Conservation (phyloP, 805 yeast species). For the Soucietia sequanensis region DNA sequence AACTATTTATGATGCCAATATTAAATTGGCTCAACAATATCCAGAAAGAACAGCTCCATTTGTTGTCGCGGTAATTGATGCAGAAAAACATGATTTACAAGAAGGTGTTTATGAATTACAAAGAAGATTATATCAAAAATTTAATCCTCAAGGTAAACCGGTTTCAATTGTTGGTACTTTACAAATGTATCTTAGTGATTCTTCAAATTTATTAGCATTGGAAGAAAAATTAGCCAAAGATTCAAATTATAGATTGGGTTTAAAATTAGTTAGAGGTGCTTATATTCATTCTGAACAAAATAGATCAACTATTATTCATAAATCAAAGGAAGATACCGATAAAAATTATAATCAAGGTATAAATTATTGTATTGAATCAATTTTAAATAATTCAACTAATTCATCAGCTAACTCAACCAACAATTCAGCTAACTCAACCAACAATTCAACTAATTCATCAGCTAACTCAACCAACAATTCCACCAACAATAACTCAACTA, state of each 20-base stretch:
- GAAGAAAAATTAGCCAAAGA: conserved; percentile 67
- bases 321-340: conserved; percentile 80
- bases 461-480: too few relatives aligned
- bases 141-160: conserved; percentile 58
- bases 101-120: conserved; percentile 90
- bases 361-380: conserved; percentile 55
- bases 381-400: conserved; percentile 29
- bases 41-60: conserved; percentile 72
- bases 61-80: conserved; percentile 80
- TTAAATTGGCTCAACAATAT: conserved; percentile 44
- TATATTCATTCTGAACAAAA: conserved; percentile 86
- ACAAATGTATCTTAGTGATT: conserved; percentile 84
- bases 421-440: too few relatives aligned
- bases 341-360: conserved; percentile 70
- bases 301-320: conserved; percentile 65
- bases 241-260: conserved; percentile 68
- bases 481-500: conserved; percentile 46
- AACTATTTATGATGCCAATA: conserved; percentile 54
- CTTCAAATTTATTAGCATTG: conserved; percentile 54
- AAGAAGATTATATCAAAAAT: conserved; percentile 71
- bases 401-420: conserved; percentile 19
- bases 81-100: conserved; percentile 86
- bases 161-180: conserved; percentile 84
- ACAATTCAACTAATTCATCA: conserved; percentile 3
- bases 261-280: conserved; percentile 94